Conservation (phyloP, 257 asterid species). For the Coffea eugenioides region DNA sequence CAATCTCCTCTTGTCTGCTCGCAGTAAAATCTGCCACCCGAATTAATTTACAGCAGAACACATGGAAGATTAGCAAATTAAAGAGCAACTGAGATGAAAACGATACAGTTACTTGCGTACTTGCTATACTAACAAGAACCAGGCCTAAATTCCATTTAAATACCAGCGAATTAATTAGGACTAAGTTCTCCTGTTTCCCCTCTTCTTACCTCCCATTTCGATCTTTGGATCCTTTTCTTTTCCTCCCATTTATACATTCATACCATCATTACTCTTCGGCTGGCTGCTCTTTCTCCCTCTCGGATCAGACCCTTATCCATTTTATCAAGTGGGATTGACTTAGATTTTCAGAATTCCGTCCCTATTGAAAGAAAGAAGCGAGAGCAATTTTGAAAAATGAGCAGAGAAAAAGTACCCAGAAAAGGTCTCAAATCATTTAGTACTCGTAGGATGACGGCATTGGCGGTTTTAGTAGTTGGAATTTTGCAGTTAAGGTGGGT, state of each 20-base stretch:
- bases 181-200: conserved; percentile 4
- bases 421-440: neutral
- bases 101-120: too few species aligned
- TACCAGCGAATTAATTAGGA: neutral
- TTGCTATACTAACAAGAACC: too few species aligned
- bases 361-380: neutral
- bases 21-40: too few species aligned
- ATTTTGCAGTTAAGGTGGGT: conserved; percentile 25
- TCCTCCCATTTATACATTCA: neutral
- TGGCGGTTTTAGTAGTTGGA: conserved; percentile 1
- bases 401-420: conserved; percentile 3
- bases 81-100: too few species aligned
- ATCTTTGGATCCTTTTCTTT: too few species aligned
- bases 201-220: neutral
- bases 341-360: neutral
- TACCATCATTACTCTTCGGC: neutral
- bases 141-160: too few species aligned
- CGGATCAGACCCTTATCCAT: neutral
- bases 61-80: too few species aligned
- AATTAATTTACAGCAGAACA: too few species aligned
- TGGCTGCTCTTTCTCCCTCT: neutral
- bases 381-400: conserved; percentile 7
- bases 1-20: too few species aligned
- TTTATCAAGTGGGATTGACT: neutral
- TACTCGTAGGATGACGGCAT: neutral